phyloP scores from a whole-genome alignment of 2,329 filamentous ascomycete species.

The Capronia epimyces region DNA sequence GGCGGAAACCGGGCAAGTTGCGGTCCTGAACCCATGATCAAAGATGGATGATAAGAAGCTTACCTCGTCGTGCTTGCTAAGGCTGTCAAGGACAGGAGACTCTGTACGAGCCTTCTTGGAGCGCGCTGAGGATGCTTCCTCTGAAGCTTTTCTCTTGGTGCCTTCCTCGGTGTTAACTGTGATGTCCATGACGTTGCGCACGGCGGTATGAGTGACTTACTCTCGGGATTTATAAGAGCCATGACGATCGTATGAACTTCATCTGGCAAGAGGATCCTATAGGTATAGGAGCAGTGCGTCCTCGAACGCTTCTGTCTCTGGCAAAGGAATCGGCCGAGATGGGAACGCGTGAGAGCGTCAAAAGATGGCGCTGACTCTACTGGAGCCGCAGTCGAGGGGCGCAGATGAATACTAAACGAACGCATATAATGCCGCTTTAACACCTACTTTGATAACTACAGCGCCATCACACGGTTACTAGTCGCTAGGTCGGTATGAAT shows the following conservation, averaged over 20 bases:
- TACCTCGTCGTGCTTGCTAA: conserved; percentile 23
- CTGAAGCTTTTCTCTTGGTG: conserved; percentile 47
- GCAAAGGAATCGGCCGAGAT: not conserved
- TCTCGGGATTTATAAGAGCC: conserved; percentile 19
- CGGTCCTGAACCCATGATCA: not conserved
- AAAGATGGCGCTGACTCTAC: not conserved
- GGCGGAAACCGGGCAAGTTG: conserved; percentile 10
- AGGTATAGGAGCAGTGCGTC: not conserved
- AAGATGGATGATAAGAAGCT: not conserved
- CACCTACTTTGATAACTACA: not conserved
- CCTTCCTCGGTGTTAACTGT: conserved; percentile 4
- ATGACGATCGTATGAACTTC: conserved; percentile 1
- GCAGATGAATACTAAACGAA: too few species aligned
- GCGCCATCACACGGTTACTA: too few species aligned
- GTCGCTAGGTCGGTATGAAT: too few species aligned
- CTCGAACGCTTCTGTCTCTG: not conserved
- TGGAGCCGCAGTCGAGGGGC: not conserved
- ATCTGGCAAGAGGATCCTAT: not conserved
- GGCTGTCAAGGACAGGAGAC: conserved; percentile 37
- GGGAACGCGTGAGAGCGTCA: not conserved
- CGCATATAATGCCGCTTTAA: not conserved
- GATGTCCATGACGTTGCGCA: not conserved
- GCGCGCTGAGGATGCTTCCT: conserved; percentile 42
- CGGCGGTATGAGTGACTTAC: conserved; percentile 10
- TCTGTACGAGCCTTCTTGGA: conserved; percentile 48